Conservation (phyloP, 208 protist species). For the Tritrichomonas foetus region DNA sequence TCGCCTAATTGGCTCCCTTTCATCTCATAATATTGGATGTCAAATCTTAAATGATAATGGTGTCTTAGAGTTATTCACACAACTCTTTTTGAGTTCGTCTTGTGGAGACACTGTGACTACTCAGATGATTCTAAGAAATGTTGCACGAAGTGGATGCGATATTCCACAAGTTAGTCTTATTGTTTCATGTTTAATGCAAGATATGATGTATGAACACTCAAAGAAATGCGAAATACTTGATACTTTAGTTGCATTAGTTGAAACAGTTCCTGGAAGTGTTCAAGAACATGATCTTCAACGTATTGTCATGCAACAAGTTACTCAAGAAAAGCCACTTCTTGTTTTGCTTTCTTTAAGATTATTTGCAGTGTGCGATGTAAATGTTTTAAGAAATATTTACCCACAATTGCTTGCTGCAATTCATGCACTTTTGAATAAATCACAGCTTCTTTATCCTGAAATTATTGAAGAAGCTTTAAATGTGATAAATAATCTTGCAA, state of each 20-base stretch:
- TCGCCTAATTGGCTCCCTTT: background rate
- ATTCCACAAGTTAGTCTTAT: slow-evolving; percentile 18
- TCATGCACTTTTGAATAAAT: background rate
- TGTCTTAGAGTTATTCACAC: background rate
- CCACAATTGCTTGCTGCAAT: background rate
- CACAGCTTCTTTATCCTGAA: background rate
- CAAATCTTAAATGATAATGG: background rate
- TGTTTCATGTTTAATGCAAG: slow-evolving; percentile 24
- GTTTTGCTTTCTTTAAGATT: background rate
- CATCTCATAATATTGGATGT: background rate
- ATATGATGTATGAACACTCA: background rate
- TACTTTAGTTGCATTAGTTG: background rate
- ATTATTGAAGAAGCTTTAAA: slow-evolving; percentile 6
- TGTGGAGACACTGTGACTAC: background rate
- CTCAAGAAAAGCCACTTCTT: background rate
- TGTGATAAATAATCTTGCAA: background rate
- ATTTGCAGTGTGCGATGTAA: background rate
- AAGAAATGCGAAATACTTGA: background rate
- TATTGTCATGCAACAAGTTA: background rate
- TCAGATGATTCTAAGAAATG: background rate
- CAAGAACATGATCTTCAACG: slow-evolving; percentile 19
- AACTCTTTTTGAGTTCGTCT: background rate
- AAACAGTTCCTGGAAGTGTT: background rate
- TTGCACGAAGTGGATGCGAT: background rate
- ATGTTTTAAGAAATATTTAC: background rate